Base-by-base conservation (phyloP, 2,329 filamentous ascomycete genomes). In the Claviceps sorghi region DNA sequence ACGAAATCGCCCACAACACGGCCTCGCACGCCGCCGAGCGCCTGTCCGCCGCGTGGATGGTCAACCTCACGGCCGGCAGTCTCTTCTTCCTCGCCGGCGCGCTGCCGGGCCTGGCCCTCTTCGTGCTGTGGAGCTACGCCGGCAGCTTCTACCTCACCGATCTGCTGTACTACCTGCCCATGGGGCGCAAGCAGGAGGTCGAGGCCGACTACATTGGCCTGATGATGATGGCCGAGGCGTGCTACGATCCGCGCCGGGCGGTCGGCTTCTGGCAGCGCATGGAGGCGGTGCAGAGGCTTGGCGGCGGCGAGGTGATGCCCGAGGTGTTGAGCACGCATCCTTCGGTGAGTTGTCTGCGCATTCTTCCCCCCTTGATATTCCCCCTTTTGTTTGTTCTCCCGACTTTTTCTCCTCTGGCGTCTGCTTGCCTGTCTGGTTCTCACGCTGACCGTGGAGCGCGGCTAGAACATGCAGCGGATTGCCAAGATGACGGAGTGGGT, bases 181-280 rank as follows among this genome's bases (percentile, higher is more conserved):
- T 85, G 64, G 80, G 78, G 47, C 72, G 86, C 48, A 77, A 75
- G 61, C 85, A 89, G 68, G 86, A 86, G 72, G 79, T 74, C 48
- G 86, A 91, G 69, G 86, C 86, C 0, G 86, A 91, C 61, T 87
- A 86, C 60, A 88, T 90, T 48, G 86, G 86, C 0, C 66, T 90
- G 36, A 80, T 90, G 76, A 85, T 90, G 76, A 90, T 90, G 84
- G 80, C 85, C 0, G 79, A 87, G 67, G 83, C 82, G 29, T 90
- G 86, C 68, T 90, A 85, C 62, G 75, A 88, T 55, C 86, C 86
- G 1, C 67, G 74, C 13, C 78, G 80, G 55, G 85, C 86, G 0
- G 70, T 84, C 44, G 72, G 70, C 0, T 79, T 90, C 54, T 88
- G 81, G 83, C 66, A 74, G 62, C 68, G 81, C 49, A 86, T 88